A percentile compares a stretch with the other conserved stretches of the same genome.
phyloP scores from a whole-genome alignment of 176 grass and related monocot species.

The barley (Hordeum vulgare) region DNA sequence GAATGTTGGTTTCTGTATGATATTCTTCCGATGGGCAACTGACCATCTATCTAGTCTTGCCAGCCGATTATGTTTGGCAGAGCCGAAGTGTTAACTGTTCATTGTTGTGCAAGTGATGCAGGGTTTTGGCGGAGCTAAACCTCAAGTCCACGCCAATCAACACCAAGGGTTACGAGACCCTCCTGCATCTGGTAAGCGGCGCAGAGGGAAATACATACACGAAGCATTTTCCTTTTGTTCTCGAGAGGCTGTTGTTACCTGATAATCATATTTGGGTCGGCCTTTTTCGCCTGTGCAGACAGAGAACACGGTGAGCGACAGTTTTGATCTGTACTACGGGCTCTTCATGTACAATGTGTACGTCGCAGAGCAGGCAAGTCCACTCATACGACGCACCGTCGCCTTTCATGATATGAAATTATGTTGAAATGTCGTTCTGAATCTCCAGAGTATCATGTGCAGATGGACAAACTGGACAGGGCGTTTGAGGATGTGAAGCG shows the following conservation, averaged over 20 bases:
- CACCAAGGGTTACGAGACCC: slow-evolving; percentile 65
- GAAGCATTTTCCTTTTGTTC: neutral
- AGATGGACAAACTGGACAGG: slow-evolving; percentile 47
- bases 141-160: slow-evolving; percentile 63
- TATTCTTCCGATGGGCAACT: too few relatives aligned
- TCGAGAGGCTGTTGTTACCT: neutral
- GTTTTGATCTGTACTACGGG: slow-evolving; percentile 63
- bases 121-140: slow-evolving; percentile 52
- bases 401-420: neutral
- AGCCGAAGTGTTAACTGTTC: neutral
- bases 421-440: neutral
- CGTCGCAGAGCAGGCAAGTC: slow-evolving; percentile 66
- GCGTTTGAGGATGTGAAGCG: slow-evolving; percentile 65
- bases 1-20: too few relatives aligned
- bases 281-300: slow-evolving; percentile 25
- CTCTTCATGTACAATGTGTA: slow-evolving; percentile 81
- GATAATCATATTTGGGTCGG: neutral
- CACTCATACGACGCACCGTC: neutral
- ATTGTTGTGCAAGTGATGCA: slow-evolving; percentile 1
- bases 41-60: too few relatives aligned
- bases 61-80: neutral
- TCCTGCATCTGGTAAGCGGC: slow-evolving; percentile 53
- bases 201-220: neutral
- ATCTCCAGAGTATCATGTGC: neutral
- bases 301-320: slow-evolving; percentile 50